A percentile compares a stretch with the other conserved stretches of the same genome.
phyloP scores from a whole-genome alignment of 345 rosid species.

The Eutrema heterophyllum region DNA sequence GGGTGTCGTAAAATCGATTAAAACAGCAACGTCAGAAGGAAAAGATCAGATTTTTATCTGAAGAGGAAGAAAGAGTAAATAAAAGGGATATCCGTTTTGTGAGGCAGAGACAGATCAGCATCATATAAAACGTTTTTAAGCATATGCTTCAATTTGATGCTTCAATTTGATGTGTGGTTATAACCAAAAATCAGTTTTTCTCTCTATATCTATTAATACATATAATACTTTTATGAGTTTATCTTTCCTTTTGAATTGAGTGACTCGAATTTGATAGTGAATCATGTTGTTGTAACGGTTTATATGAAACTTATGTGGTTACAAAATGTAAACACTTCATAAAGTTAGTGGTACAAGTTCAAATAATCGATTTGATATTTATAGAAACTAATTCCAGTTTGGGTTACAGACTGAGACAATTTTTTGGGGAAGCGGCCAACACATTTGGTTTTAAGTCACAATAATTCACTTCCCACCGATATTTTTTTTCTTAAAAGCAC shows the following conservation, averaged over 20 bases:
- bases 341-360: background rate
- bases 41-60: background rate
- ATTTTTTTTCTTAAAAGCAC: background rate
- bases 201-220: no score
- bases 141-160: slow-evolving; percentile 15
- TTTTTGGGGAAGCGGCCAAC: background rate
- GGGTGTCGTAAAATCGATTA: slow-evolving; percentile 10
- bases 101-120: slow-evolving; percentile 18
- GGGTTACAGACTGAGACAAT: background rate
- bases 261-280: background rate
- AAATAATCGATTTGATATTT: background rate
- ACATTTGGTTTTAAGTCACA: background rate
- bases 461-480: no score
- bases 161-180: no score
- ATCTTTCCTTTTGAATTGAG: background rate
- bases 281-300: background rate
- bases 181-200: no score
- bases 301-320: background rate
- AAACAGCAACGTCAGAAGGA: slow-evolving; percentile 17
- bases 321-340: background rate
- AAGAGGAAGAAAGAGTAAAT: background rate
- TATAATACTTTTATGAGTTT: background rate
- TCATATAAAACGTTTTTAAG: slow-evolving; percentile 8
- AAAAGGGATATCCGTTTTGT: slow-evolving; percentile 16
- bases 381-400: background rate